These are phyloP conservation scores for Poa annua DNA, from an alignment of 176 grass and related monocot genomes.

Conservation along the genomic window DNA sequence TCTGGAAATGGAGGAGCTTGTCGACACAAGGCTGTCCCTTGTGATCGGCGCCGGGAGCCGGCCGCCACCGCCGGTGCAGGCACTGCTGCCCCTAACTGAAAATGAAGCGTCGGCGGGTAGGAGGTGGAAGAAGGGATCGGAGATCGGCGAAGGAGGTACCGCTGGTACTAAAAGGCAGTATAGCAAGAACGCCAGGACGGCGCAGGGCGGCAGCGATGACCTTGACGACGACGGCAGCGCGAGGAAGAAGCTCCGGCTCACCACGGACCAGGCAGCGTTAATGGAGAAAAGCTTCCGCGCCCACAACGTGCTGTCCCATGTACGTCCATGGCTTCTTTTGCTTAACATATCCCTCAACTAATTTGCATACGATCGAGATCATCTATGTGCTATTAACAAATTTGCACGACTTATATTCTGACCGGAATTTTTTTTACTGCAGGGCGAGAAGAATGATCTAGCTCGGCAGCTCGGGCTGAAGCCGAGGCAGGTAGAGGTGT, in stretches of 20 bases:
- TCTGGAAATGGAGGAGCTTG: constrained; percentile 3
- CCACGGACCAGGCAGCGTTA: constrained; percentile 35
- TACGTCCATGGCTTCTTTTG: neutral
- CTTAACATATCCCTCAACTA: neutral
- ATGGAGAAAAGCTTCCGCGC: constrained; percentile 58
- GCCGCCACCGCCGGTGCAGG: constrained; percentile 15
- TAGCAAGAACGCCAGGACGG: constrained; percentile 6
- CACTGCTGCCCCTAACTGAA: neutral
- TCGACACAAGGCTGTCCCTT: constrained; percentile 47
- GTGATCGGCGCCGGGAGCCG: neutral
- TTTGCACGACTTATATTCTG: neutral
- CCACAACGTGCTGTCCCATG: constrained; percentile 55
- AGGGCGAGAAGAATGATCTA: constrained; percentile 56
- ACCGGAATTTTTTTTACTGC: neutral
- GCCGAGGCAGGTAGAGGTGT: constrained; percentile 61
- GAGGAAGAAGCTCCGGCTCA: constrained; percentile 72
- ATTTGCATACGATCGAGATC: neutral
- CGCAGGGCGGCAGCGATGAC: neutral
- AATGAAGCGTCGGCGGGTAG: neutral
- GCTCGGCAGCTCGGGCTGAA: constrained; percentile 23
- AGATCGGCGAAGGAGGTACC: neutral
- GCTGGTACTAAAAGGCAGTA: neutral
- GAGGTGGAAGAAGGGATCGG: neutral
- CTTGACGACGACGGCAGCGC: neutral
- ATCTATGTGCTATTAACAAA: neutral